Evolutionary conservation across 2,329 filamentous ascomycete genomes (phyloP).

Genomic region (Monosporascus sp.): DNA sequence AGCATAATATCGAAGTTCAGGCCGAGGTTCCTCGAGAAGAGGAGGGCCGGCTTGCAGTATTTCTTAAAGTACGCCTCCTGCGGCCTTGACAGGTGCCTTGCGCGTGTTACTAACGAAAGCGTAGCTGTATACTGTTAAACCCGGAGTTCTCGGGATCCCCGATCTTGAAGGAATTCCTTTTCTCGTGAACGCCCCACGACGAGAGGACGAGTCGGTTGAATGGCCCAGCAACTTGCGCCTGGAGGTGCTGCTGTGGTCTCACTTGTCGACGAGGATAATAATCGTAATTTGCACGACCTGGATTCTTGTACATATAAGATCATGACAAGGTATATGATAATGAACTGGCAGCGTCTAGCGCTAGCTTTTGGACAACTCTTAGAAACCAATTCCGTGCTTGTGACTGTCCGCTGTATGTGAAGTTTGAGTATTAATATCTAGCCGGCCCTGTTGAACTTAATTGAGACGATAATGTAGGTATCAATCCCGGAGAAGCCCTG

Average conservation of each 20-base stretch:
- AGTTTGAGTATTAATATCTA: no score
- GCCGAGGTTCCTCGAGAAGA: constrained; percentile 77
- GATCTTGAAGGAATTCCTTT: constrained; percentile 85
- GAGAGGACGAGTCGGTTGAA: no score
- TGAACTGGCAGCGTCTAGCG: no score
- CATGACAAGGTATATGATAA: not conserved
- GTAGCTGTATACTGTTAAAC: constrained; percentile 82
- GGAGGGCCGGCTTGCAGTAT: constrained; percentile 78
- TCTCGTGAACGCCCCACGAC: constrained; percentile 38
- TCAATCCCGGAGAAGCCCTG: no score
- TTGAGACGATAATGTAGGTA: no score
- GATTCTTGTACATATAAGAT: not conserved
- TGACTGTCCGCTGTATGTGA: no score
- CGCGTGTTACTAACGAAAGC: constrained; percentile 10
- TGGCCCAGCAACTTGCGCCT: no score
- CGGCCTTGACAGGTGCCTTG: not conserved
- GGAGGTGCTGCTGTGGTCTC: no score
- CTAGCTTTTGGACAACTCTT: no score
- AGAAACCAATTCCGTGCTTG: no score
- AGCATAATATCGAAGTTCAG: constrained; percentile 83
- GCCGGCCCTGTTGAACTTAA: no score
- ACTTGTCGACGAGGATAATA: not conserved
- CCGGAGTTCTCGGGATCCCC: constrained; percentile 92
- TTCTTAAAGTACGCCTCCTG: constrained; percentile 73
- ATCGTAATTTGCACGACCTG: not conserved